A percentile compares a stretch with the other conserved stretches of the same genome.
Conservation (phyloP, 2,329 filamentous ascomycete genomes). For the Conoideocrella luteorostrata region DNA sequence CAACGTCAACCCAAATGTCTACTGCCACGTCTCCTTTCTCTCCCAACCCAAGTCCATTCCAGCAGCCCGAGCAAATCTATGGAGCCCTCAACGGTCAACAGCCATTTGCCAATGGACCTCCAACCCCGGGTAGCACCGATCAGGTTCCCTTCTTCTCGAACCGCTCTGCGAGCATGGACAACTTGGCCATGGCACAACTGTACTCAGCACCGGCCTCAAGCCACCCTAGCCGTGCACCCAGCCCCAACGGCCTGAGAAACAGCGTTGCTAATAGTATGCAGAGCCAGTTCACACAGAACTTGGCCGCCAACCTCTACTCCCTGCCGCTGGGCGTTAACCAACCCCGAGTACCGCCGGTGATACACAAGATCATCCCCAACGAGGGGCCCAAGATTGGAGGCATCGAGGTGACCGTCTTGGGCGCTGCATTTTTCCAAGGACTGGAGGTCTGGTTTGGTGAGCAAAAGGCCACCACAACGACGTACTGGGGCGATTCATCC, state of each 20-base stretch:
- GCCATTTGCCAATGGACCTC: constrained; percentile 49
- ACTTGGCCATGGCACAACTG: constrained; percentile 54
- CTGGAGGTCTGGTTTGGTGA: constrained; percentile 81
- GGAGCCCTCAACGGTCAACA: constrained; percentile 33
- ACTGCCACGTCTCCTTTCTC: constrained; percentile 48
- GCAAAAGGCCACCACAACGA: constrained; percentile 59
- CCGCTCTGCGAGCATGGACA: constrained; percentile 60
- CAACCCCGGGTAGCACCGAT: constrained; percentile 62
- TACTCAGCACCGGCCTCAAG: constrained; percentile 67
- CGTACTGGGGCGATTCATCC: constrained; percentile 74
- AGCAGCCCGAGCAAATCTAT: constrained; percentile 40
- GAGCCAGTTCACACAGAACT: constrained; percentile 39
- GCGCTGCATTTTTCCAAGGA: constrained; percentile 68
- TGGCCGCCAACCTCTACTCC: constrained; percentile 43
- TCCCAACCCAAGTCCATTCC: constrained; percentile 38
- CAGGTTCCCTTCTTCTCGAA: constrained; percentile 50
- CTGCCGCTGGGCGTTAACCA: constrained; percentile 43
- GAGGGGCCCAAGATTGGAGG: constrained; percentile 79
- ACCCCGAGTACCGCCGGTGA: constrained; percentile 48
- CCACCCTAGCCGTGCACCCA: constrained; percentile 72
- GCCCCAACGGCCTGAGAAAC: constrained; percentile 52
- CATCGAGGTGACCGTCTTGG: constrained; percentile 80
- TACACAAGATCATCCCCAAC: constrained; percentile 76
- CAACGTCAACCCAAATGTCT: constrained; percentile 31
- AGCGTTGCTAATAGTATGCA: constrained; percentile 35